These are phyloP conservation scores for Aspergillus asperescens DNA, from an alignment of 495 filamentous ascomycete genomes.

Conservation along the genomic window DNA sequence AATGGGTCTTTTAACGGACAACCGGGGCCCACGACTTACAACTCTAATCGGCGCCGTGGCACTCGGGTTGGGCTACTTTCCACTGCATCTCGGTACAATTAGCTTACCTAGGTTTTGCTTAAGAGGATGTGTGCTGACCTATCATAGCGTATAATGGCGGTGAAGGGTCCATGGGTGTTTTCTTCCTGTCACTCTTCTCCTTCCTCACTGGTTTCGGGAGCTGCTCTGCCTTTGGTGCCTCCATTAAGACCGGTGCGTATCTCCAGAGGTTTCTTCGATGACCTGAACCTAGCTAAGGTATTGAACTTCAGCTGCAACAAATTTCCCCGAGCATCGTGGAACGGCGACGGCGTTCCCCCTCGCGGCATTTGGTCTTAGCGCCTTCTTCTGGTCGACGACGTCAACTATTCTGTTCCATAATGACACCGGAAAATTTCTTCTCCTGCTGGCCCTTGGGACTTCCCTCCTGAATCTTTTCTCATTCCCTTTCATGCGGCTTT, in stretches of 20 bases:
- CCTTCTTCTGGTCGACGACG: conserved; percentile 86
- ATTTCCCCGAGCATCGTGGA: conserved; percentile 87
- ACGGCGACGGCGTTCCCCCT: conserved; percentile 92
- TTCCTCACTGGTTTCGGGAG: conserved; percentile 83
- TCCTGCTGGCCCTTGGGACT: conserved; percentile 77
- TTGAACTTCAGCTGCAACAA: conserved; percentile 62
- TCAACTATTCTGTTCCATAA: conserved; percentile 77
- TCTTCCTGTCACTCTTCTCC: conserved; percentile 71
- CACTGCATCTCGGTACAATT: conserved; percentile 58
- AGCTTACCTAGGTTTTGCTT: background rate
- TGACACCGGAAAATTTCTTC: conserved; percentile 71
- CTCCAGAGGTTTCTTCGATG: background rate
- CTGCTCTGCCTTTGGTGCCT: conserved; percentile 77
- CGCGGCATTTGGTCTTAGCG: conserved; percentile 88
- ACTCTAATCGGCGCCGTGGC: conserved; percentile 66
- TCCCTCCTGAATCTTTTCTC: conserved; percentile 65
- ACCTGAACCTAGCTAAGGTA: conserved; percentile 9
- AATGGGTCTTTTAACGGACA: conserved; percentile 80
- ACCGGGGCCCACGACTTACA: conserved; percentile 70
- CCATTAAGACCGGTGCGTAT: conserved; percentile 68
- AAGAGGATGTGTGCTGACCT: background rate
- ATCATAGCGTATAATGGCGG: conserved; percentile 44
- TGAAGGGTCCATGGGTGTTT: conserved; percentile 56
- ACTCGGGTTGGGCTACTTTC: conserved; percentile 75
- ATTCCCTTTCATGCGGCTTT: conserved; percentile 75